Base-by-base conservation (phyloP, 495 filamentous ascomycete species). In the Rhizodiscina lignyota region DNA sequence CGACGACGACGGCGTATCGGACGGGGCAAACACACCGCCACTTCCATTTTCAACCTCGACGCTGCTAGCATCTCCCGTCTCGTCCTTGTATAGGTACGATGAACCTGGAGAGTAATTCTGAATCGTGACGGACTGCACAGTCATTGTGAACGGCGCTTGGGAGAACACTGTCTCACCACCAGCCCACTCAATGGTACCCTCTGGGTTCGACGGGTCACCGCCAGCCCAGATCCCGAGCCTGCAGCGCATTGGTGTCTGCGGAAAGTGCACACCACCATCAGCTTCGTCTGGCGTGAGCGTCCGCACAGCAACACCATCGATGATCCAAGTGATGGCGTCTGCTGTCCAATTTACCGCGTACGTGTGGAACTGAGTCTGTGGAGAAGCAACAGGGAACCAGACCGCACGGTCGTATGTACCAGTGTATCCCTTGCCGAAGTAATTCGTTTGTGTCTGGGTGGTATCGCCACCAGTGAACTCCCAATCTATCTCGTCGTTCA, bases 401-500 rank as follows among this genome's bases (percentile, higher is more conserved):
- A 61, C 62, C 35, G 68, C 79, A 15, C 75, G 71, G 48, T 74
- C 71, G 53, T 68, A 79, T 21, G 63, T 61, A 4, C 59, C 64
- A 29, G 82, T 84, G 40, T 70, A 53, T 24, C 82, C 83, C 53
- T 89, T 87, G 47, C 84, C 83, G 44, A 84, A 93, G 49, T 83
- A 92, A 58, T 91, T 91, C 59, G 64, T 85, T 46, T 80, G 71
- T 12, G 71, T 79, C 18, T 64, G 50, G 30, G 58, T 61, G 28
- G 56, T 51, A 44, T 82, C 71, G 20, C 66, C 71, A 31, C 82
- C 50, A 32, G 48, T 40, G 33, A 42, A 48, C 26, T 53, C 84
- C 77, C 78, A 87, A 54, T 92, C 85, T 37, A 94, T 77, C 50
- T 94, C 85, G 49, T 94, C 85, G 15, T 91, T 63, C 44, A 80